phyloP scores from a whole-genome alignment of 108 stramenopile species.

The Cyclotella cryptica region DNA sequence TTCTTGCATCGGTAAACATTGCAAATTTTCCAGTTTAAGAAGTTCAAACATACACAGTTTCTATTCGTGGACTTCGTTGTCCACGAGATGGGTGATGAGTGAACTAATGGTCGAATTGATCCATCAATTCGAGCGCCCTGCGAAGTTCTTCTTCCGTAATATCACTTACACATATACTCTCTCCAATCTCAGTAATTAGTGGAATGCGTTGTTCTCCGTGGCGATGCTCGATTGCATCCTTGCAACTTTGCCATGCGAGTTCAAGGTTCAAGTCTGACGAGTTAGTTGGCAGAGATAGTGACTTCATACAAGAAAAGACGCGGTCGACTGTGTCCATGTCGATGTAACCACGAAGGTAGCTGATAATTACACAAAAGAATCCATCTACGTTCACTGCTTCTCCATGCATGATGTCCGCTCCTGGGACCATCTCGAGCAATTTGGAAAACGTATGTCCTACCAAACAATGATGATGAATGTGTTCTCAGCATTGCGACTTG shows the following conservation, averaged over 20 bases:
- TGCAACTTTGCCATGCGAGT: constrained; percentile 88
- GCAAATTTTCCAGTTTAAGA: too few relatives aligned
- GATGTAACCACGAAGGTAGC: constrained; percentile 89
- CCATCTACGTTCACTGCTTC: constrained; percentile 98
- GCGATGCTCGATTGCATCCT: constrained; percentile 95
- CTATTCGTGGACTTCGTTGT: too few relatives aligned
- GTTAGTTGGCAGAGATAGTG: constrained; percentile 82
- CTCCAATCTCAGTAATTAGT: constrained; percentile 91
- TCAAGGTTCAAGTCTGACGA: constrained; percentile 75
- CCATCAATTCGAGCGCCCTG: constrained; percentile 78
- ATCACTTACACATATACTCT: constrained; percentile 92
- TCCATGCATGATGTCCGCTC: constrained; percentile 95
- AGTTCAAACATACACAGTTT: too few relatives aligned
- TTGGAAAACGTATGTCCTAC: constrained; percentile 95
- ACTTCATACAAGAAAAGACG: constrained; percentile 86
- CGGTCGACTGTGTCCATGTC: constrained; percentile 82
- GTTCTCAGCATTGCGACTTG: constrained; percentile 15
- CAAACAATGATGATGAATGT: constrained; percentile 10
- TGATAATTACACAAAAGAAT: constrained; percentile 92
- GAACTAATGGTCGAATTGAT: constrained; percentile 57
- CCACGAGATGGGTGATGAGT: too few relatives aligned
- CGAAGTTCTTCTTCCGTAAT: constrained; percentile 89
- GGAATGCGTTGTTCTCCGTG: constrained; percentile 95
- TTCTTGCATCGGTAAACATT: too few relatives aligned
- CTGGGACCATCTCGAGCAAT: constrained; percentile 94